phyloP scores from a whole-genome alignment of 1,139 yeast genomes.

The Saccharomyces pastorianus region DNA sequence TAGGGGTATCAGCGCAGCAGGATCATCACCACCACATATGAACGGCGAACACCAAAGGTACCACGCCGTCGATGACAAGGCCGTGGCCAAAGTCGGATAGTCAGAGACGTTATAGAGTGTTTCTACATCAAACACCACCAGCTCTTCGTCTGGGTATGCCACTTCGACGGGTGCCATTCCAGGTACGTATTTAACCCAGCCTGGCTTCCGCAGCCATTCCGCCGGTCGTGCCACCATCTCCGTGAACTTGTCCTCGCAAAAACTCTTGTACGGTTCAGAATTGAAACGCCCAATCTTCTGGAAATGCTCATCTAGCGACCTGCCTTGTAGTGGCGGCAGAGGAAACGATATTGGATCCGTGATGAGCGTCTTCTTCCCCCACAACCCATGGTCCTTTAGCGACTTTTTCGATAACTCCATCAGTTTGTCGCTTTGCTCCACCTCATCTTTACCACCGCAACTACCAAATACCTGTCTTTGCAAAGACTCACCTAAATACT shows the following conservation, averaged over 20 bases:
- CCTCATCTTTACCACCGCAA: constrained; percentile 17
- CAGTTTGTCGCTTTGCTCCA: constrained; percentile 33
- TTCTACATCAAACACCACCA: constrained; percentile 83
- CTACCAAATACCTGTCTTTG: constrained; percentile 55
- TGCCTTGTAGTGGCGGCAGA: constrained; percentile 65
- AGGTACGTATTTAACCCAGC: constrained; percentile 73
- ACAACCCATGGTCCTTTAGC: constrained; percentile 53
- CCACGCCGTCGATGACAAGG: constrained; percentile 76
- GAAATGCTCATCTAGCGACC: constrained; percentile 76
- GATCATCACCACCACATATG: constrained; percentile 44
- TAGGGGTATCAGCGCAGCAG: constrained; percentile 70
- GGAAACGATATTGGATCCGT: constrained; percentile 53
- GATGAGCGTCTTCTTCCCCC: constrained; percentile 70
- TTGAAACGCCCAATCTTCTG: constrained; percentile 55
- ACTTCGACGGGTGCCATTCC: constrained; percentile 52
- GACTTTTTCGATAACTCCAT: constrained; percentile 55
- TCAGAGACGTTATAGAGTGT: constrained; percentile 67
- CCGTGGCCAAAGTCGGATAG: constrained; percentile 76
- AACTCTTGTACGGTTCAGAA: constrained; percentile 50
- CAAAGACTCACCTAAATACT: constrained; percentile 52
- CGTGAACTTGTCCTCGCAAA: constrained; percentile 39
- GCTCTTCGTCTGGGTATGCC: constrained; percentile 53
- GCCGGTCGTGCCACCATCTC: constrained; percentile 44
- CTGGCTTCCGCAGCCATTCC: constrained; percentile 52
- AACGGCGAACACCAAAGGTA: constrained; percentile 93